These are phyloP conservation scores for Talaromyces pinophilus DNA, from an alignment of 2,329 filamentous ascomycete genomes.

Conservation along the genomic window DNA sequence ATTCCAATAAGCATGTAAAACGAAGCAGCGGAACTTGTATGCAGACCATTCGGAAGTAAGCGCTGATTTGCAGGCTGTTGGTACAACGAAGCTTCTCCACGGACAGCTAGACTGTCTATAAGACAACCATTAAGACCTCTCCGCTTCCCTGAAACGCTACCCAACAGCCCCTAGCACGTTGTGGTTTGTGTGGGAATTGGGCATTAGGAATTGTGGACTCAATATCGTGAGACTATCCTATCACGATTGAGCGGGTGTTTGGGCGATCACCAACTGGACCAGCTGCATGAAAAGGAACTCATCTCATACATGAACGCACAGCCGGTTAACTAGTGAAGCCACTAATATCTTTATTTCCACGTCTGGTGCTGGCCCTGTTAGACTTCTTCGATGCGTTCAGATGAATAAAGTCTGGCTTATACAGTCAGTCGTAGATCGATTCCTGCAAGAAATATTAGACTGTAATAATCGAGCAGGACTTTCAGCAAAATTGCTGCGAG, in stretches of 20 bases:
- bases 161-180: background rate
- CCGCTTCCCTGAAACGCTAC: background rate
- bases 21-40: background rate
- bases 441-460: background rate
- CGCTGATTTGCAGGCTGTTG: background rate
- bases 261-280: background rate
- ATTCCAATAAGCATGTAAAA: background rate
- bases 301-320: background rate
- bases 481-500: background rate
- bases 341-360: background rate
- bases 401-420: background rate
- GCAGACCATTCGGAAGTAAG: background rate
- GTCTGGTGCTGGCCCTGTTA: background rate
- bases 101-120: background rate
- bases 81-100: background rate
- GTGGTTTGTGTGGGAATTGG: background rate
- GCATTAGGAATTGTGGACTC: background rate
- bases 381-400: background rate
- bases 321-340: background rate
- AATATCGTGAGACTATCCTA: background rate
- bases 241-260: background rate
- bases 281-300: background rate
- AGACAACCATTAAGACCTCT: background rate
- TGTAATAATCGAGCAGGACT: background rate
- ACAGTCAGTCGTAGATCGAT: background rate